A percentile compares a stretch with the other conserved stretches of the same genome.
Evolutionary conservation across 805 yeast species (phyloP).

Genomic region (Saccharomycopsis synnaedendra): DNA sequence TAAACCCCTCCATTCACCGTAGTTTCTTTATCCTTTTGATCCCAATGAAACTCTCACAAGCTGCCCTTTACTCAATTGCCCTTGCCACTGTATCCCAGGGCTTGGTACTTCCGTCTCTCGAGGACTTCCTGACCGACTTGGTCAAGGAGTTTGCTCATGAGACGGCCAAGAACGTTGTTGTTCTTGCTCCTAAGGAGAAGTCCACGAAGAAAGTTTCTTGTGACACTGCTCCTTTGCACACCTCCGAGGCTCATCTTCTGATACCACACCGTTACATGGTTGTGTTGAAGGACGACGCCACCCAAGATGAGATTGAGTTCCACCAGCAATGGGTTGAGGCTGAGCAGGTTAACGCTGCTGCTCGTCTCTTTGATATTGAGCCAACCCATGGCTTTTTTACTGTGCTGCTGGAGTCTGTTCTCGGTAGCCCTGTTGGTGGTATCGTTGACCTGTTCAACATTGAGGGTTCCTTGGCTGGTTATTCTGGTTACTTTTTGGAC

Average conservation of each 20-base stretch:
- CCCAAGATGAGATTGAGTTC: slow-evolving; percentile 41
- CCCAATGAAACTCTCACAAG: slow-evolving; percentile 18
- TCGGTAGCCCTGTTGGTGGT: slow-evolving; percentile 15
- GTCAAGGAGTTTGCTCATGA: too few relatives aligned
- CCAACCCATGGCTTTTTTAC: slow-evolving; percentile 30
- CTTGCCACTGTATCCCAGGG: slow-evolving; percentile 32
- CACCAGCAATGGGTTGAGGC: slow-evolving; percentile 60
- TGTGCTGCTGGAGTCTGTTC: slow-evolving; percentile 19
- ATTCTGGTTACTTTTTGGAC: slow-evolving; percentile 75
- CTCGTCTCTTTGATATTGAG: slow-evolving; percentile 24
- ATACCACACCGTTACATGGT: slow-evolving; percentile 75
- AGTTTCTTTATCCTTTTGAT: too few relatives aligned
- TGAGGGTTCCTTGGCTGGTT: slow-evolving; percentile 54
- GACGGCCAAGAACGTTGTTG: slow-evolving; percentile 6
- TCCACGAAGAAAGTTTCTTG: slow-evolving; percentile 9
- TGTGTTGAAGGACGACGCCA: slow-evolving; percentile 61
- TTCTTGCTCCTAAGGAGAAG: slow-evolving; percentile 3
- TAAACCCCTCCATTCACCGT: too few relatives aligned
- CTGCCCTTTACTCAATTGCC: slow-evolving; percentile 25
- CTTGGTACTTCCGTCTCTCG: slow-evolving; percentile 51
- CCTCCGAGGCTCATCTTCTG: slow-evolving; percentile 14
- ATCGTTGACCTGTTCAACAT: slow-evolving; percentile 35
- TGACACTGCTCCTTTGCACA: slow-evolving; percentile 12
- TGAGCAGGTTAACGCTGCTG: slow-evolving; percentile 35
- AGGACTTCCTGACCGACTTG: too few relatives aligned